A percentile compares a stretch with the other conserved stretches of the same genome.
Conservation (phyloP, 768 basidiomycete genomes). For the Naganishia onofrii region DNA sequence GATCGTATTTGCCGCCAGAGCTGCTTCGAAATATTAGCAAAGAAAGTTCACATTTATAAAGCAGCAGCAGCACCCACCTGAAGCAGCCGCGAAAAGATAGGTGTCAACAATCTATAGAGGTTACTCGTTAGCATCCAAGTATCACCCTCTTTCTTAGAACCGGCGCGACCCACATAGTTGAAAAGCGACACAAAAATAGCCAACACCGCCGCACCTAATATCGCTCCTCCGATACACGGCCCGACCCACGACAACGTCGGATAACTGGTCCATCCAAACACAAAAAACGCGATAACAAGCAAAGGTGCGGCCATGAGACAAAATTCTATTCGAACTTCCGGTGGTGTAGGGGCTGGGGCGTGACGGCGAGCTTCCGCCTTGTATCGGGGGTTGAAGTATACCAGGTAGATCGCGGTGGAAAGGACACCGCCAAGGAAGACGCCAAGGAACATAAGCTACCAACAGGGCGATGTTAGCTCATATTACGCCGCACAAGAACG, state of each 20-base stretch:
- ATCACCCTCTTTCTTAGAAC: not conserved
- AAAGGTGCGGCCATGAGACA: slow-evolving; percentile 49
- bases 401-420: slow-evolving; percentile 40
- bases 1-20: slow-evolving; percentile 49
- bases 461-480: not conserved
- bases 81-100: slow-evolving; percentile 53
- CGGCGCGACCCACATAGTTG: slow-evolving; percentile 39
- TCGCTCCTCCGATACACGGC: slow-evolving; percentile 43
- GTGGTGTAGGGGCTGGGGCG: slow-evolving; percentile 43
- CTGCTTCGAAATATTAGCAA: no score
- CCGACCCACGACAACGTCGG: slow-evolving; percentile 50
- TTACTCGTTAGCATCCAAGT: slow-evolving; percentile 5
- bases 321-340: slow-evolving; percentile 51
- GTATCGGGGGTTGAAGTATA: slow-evolving; percentile 51
- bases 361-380: slow-evolving; percentile 40
- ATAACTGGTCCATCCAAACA: slow-evolving; percentile 54
- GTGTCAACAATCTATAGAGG: slow-evolving; percentile 52
- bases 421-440: slow-evolving; percentile 43
- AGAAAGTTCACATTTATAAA: no score
- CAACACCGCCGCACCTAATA: slow-evolving; percentile 47
- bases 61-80: slow-evolving; percentile 38
- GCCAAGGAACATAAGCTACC: slow-evolving; percentile 49
- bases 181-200: slow-evolving; percentile 49
- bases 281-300: slow-evolving; percentile 53
- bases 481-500: not conserved